phyloP scores from a whole-genome alignment of 805 yeast genomes.

The Ogataea henricii region DNA sequence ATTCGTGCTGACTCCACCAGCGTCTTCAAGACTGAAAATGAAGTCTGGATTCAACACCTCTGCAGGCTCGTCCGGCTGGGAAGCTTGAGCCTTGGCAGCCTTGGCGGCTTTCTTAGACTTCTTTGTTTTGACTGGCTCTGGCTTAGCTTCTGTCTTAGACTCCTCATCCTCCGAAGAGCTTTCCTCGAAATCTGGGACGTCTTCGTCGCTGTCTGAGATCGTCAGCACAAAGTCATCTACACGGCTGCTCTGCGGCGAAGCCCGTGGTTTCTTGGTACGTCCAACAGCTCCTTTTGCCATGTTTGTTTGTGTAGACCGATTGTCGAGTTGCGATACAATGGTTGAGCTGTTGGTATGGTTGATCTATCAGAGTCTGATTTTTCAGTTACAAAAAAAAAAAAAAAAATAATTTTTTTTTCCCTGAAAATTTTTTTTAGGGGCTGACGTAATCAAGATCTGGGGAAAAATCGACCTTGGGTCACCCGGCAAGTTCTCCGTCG shows the following conservation, averaged over 20 bases:
- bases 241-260: conserved; percentile 4
- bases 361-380: neutral
- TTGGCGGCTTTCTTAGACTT: conserved; percentile 32
- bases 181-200: conserved; percentile 43
- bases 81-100: conserved; percentile 25
- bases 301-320: neutral
- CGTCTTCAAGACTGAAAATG: conserved; percentile 64
- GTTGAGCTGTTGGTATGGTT: neutral
- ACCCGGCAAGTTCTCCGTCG: neutral
- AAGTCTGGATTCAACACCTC: conserved; percentile 74
- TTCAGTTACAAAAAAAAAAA: neutral
- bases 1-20: conserved; percentile 32
- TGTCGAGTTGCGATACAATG: neutral
- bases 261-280: neutral
- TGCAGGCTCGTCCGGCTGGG: conserved; percentile 37
- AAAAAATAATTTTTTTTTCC: neutral
- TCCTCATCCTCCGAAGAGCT: conserved; percentile 44
- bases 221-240: conserved; percentile 66
- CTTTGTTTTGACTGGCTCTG: conserved; percentile 2
- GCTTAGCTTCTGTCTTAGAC: conserved; percentile 13
- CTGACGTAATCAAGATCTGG: conserved; percentile 5
- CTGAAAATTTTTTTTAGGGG: neutral
- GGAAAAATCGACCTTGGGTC: conserved; percentile 2
- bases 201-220: conserved; percentile 76
- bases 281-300: conserved; percentile 3